Evolutionary conservation across 2,329 filamentous ascomycete genomes (phyloP).

Genomic region (Aspergillus candidus): DNA sequence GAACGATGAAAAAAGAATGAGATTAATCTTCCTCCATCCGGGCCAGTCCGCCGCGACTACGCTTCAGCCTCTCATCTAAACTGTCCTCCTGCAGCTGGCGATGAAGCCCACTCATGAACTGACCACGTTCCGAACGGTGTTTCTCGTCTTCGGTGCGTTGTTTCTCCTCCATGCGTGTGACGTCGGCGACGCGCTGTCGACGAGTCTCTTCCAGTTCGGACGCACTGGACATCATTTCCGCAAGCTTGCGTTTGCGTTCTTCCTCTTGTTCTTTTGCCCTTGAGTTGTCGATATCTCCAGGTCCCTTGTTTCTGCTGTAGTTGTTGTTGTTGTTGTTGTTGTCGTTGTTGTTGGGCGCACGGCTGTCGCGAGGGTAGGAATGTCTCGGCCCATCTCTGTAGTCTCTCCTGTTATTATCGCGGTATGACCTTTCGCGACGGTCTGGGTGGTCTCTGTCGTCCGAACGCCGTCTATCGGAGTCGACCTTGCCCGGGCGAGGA

Average conservation of each 20-base stretch:
- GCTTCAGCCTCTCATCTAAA: slow-evolving; percentile 30
- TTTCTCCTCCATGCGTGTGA: slow-evolving; percentile 60
- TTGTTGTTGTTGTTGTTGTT: slow-evolving; percentile 8
- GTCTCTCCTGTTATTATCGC: slow-evolving; percentile 17
- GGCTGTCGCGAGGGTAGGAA: slow-evolving; percentile 11
- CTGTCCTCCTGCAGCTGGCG: slow-evolving; percentile 30
- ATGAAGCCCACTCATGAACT: slow-evolving; percentile 30
- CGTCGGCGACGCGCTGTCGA: slow-evolving; percentile 58
- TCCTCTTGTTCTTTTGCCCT: slow-evolving; percentile 24
- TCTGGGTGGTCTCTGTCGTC: slow-evolving; percentile 13
- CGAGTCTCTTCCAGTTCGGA: slow-evolving; percentile 65
- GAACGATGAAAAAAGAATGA: neutral
- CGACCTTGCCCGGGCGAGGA: slow-evolving; percentile 11
- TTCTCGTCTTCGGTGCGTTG: slow-evolving; percentile 61
- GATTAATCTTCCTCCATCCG: slow-evolving; percentile 23
- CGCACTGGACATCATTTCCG: slow-evolving; percentile 67
- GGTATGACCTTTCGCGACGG: slow-evolving; percentile 11
- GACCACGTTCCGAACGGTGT: slow-evolving; percentile 29
- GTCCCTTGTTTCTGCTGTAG: slow-evolving; percentile 17
- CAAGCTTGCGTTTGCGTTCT: slow-evolving; percentile 49
- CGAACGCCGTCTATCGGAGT: slow-evolving; percentile 9
- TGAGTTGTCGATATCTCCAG: slow-evolving; percentile 4
- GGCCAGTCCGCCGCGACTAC: slow-evolving; percentile 28
- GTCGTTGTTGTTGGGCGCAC: slow-evolving; percentile 7
- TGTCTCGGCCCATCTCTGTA: slow-evolving; percentile 15